Base-by-base conservation (phyloP, 1,284 basidiomycete species). In the Leccinum pallidistipes region DNA sequence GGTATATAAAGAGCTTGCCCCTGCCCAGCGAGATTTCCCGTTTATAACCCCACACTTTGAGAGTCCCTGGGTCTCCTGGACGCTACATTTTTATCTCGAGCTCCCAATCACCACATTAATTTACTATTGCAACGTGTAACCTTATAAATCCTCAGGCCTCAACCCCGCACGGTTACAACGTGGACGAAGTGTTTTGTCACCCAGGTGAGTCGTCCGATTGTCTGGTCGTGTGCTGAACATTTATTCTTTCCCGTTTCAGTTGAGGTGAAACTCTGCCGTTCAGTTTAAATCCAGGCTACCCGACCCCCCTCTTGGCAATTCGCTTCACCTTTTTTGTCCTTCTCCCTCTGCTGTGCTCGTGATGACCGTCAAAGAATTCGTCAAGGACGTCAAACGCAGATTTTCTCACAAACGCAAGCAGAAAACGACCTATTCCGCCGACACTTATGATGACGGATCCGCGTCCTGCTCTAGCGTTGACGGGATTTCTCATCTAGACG, bases 381-480 rank as follows among this genome's bases (percentile, higher is more conserved):
- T 73, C 11, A 67, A 76, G 12, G 74, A 72, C 21, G 70, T 76
- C 38, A 76, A 75, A 56, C 74, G 67, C 56, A 74, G 32, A 56
- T 66, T 73, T 24, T 76, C 74, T 16, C 59, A 65, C 2, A 76
- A 66, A 50, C 69, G 61, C 58, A 74, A 63, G 43, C 70, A 69
- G 31, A 63, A 62, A 3, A 63, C 54, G 24, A 43, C 66, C 36
- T 59, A 34, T 32, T 60, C 66, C 29, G 65, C 62, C 6, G 59
- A 66, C 55, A n/a, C 60, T 24, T 21, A 43, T 11, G 56, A 71
- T 29, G 69, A 71, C 24, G 54, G 32, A 0, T 29, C 56, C n/a
- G 59, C 62, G 12, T 54, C 60, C 18, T 45, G n/a, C 18, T 70
- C 72, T 12, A 63, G 58, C 5, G 16, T 24, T 3, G 63, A 74